A percentile compares a stretch with the other conserved stretches of the same genome.
Conservation (phyloP, 2,329 filamentous ascomycete genomes). For the Neoscytalidium dimidiatum region DNA sequence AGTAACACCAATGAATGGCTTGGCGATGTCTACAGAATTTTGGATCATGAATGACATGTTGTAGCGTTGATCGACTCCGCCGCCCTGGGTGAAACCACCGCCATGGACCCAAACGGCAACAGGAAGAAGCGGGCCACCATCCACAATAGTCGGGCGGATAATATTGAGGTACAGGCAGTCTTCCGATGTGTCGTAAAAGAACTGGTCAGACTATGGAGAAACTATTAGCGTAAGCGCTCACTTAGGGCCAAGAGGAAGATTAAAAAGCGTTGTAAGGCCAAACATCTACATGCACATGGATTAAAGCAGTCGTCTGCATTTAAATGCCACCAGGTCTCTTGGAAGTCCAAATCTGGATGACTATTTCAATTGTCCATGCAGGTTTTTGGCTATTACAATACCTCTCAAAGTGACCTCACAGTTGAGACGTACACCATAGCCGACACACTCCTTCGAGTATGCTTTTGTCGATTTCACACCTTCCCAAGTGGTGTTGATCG, state of each 20-base stretch:
- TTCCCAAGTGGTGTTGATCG: constrained; percentile 48
- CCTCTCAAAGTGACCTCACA: too few relatives aligned
- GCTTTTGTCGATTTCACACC: constrained; percentile 40
- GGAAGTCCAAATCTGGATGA: too few relatives aligned
- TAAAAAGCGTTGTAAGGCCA: too few relatives aligned
- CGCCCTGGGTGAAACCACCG: constrained; percentile 47
- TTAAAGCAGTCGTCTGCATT: too few relatives aligned
- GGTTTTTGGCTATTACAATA: too few relatives aligned
- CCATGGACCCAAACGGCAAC: constrained; percentile 64
- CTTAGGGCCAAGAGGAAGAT: too few relatives aligned
- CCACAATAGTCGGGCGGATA: constrained; percentile 53
- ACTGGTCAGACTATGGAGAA: constrained; percentile 20
- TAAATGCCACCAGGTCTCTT: too few relatives aligned
- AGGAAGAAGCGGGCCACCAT: constrained; percentile 48
- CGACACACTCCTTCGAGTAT: constrained; percentile 46
- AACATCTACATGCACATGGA: too few relatives aligned
- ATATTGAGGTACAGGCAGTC: constrained; percentile 66
- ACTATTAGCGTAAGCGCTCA: too few relatives aligned
- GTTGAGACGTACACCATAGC: constrained; percentile 36
- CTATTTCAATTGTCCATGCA: too few relatives aligned
- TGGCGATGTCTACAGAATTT: constrained; percentile 38
- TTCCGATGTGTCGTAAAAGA: constrained; percentile 42
- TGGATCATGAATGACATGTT: constrained; percentile 63
- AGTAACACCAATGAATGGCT: constrained; percentile 37
- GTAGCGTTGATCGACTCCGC: constrained; percentile 53